Percentiles rank a stretch among this genome's conserved stretches.
phyloP scores from a whole-genome alignment of 495 filamentous ascomycete genomes.

The Tuber brumale region DNA sequence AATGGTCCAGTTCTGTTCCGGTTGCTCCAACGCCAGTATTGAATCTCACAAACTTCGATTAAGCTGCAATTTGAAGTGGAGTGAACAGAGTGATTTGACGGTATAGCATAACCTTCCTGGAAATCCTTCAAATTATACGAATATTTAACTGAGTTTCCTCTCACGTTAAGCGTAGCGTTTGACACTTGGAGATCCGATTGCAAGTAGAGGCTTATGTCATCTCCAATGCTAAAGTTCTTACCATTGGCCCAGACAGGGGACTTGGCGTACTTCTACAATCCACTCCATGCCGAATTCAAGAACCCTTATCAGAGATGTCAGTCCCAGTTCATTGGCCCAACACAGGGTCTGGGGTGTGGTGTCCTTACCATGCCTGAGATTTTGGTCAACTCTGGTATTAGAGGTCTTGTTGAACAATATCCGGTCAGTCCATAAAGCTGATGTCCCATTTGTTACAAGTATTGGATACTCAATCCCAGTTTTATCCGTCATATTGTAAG shows the following conservation, averaged over 20 bases:
- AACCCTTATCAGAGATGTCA: not conserved
- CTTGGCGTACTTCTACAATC: too few species aligned
- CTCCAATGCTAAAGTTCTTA: too few species aligned
- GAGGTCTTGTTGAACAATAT: accelerated
- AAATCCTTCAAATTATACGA: not conserved
- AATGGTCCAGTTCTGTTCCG: not conserved
- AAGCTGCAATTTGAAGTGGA: not conserved
- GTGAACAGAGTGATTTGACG: not conserved
- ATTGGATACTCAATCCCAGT: not conserved
- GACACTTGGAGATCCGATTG: not conserved
- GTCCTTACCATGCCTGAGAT: not conserved
- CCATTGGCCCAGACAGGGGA: too few species aligned
- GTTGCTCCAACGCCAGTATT: not conserved
- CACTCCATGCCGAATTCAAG: too few species aligned
- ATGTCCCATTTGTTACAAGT: not conserved
- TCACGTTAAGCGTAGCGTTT: not conserved
- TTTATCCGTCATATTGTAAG: not conserved
- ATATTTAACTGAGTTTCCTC: not conserved
- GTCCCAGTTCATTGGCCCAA: not conserved
- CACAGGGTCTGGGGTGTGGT: not conserved
- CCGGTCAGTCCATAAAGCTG: not conserved
- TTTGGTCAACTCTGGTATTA: accelerated
- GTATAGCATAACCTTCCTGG: not conserved
- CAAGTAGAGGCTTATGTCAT: too few species aligned
- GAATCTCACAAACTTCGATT: not conserved